Evolutionary conservation across 2,329 filamentous ascomycete species (phyloP).

Genomic region (Neurospora crassa): DNA sequence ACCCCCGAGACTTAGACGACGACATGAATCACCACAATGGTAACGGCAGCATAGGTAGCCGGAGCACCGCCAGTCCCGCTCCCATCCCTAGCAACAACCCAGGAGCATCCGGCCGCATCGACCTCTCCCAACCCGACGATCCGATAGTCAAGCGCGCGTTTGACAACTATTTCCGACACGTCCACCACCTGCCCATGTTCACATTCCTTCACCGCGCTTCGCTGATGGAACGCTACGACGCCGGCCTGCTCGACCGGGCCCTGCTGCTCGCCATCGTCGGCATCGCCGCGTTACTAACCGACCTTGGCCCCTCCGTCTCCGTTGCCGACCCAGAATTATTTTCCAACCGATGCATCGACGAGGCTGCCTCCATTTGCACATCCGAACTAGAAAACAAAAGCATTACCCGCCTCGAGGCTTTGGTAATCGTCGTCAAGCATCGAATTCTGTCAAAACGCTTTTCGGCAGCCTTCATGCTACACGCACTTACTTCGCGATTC

Average conservation of each 20-base stretch:
- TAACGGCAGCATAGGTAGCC: constrained; percentile 5
- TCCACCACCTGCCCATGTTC: constrained; percentile 50
- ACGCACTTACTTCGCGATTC: constrained; percentile 35
- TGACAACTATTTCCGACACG: constrained; percentile 47
- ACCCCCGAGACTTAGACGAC: constrained; percentile 13
- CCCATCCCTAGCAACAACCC: background rate
- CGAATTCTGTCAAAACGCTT: constrained; percentile 35
- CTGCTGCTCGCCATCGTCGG: constrained; percentile 45
- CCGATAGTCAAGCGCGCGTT: constrained; percentile 42
- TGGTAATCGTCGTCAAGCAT: constrained; percentile 38
- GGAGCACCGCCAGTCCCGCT: constrained; percentile 12
- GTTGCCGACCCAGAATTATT: constrained; percentile 28
- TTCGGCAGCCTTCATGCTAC: constrained; percentile 38
- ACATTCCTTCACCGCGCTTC: constrained; percentile 50
- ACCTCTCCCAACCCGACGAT: constrained; percentile 32
- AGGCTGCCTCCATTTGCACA: constrained; percentile 43
- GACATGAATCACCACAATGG: constrained; percentile 15
- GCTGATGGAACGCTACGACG: constrained; percentile 49
- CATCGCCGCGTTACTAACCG: constrained; percentile 46
- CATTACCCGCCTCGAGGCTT: constrained; percentile 42
- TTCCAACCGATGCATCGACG: constrained; percentile 43
- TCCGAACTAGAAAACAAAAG: constrained; percentile 45
- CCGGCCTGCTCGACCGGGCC: constrained; percentile 44
- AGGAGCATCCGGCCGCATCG: constrained; percentile 17
- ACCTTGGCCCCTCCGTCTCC: constrained; percentile 39